Conservation (phyloP, 1,284 basidiomycete genomes). For the Paramarasmius palmivorus region DNA sequence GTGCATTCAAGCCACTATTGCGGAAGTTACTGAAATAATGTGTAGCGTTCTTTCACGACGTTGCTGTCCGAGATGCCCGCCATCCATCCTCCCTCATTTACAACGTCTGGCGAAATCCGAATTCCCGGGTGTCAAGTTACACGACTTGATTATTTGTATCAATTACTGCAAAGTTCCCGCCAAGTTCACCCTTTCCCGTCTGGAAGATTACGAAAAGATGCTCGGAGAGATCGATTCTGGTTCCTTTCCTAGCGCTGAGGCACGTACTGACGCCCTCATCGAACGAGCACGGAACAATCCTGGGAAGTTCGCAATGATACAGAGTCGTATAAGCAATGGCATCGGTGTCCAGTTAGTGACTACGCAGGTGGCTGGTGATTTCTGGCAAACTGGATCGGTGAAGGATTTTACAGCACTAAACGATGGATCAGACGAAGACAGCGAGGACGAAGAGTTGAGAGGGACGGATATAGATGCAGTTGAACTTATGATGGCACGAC, state of each 20-base stretch:
- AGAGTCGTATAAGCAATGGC: constrained; percentile 33
- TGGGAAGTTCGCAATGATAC: constrained; percentile 32
- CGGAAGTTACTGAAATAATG: constrained; percentile 33
- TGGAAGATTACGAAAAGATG: constrained; percentile 17
- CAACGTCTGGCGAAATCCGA: constrained; percentile 25
- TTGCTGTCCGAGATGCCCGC: constrained; percentile 32
- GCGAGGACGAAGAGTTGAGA: neutral
- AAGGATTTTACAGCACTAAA: neutral
- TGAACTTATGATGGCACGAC: neutral
- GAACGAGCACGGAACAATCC: constrained; percentile 33
- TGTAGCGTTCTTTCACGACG: constrained; percentile 33
- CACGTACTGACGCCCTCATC: constrained; percentile 34
- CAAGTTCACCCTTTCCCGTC: constrained; percentile 24
- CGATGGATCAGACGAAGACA: neutral
- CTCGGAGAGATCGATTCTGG: constrained; percentile 17
- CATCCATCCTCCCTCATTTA: constrained; percentile 27
- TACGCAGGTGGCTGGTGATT: constrained; percentile 27
- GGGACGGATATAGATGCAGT: neutral
- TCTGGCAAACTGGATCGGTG: constrained; percentile 20
- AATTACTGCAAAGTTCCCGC: constrained; percentile 32
- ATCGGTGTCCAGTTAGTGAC: constrained; percentile 26
- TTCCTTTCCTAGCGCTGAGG: constrained; percentile 25
- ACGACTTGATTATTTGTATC: constrained; percentile 30
- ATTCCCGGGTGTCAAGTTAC: constrained; percentile 23
- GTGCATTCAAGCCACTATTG: neutral